Evolutionary conservation across 176 grass and related monocot species (phyloP), one percentile per base, ranked within the genome.

Genomic region (Canna indica): DNA sequence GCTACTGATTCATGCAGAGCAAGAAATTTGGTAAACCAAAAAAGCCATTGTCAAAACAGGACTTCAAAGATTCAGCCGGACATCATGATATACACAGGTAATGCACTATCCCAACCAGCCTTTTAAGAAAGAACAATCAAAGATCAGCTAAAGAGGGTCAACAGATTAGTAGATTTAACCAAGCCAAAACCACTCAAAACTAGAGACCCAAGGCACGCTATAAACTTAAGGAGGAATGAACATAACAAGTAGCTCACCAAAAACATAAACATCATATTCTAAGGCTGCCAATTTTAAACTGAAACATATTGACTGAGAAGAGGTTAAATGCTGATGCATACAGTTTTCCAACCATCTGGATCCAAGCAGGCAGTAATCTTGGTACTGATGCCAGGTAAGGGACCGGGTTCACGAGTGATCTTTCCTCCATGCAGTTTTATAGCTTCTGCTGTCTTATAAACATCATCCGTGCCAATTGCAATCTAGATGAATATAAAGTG

Each of bases 321-420:
- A n/a, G 35, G 34, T 66, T 38, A 38, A 38, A 38, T 66, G 34
- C n/a, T 59, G 66, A 32, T 34, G 75, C 88, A 70, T 87, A 96
- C 93, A 68, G 83, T 83, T 90, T 96, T 96, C 93, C 93, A 96
- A 26, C 93, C 93, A 76, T 96, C 93, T 71, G 88, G 93, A 80
- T 96, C 93, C 45, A 77, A 75, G 80, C 93, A 96, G 30, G 86
- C 88, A 41, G 88, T 91, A 69, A 96, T 90, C 81, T 96, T 96
- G 17, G 93, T 96, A 75, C 59, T 87, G 64, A 96, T 85, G 76
- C 86, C 88, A 74, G 93, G 93, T 73, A 96, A 89, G n/a, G 88
- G 93, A 46, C 93, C 93, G 64, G 93, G 93, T 75, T 92, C 88
- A 79, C 88, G 88, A 47, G 74, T 87, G 24, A 96, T 88, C 35